Evolutionary conservation across 192 early-diverging fungal species (phyloP).

Genomic region (Neocallimastix lanati): DNA sequence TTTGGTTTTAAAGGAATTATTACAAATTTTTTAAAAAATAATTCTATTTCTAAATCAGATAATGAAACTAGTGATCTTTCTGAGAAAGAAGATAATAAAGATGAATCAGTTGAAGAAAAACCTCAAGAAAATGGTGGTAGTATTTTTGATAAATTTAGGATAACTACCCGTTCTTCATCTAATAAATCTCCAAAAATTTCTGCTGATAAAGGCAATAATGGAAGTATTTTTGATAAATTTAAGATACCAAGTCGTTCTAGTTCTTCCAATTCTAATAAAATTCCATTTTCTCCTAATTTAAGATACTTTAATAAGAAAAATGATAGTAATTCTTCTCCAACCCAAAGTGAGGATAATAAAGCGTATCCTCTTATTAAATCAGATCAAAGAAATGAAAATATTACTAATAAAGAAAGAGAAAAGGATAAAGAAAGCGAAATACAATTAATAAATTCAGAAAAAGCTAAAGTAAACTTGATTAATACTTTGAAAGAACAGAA

Average conservation of each 20-base stretch:
- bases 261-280: background rate
- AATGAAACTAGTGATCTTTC: background rate
- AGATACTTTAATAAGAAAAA: background rate
- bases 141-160: background rate
- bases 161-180: background rate
- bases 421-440: background rate
- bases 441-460: background rate
- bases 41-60: background rate
- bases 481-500: background rate
- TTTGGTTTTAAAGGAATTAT: background rate
- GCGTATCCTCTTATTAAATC: background rate
- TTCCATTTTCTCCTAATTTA: background rate
- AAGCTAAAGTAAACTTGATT: background rate
- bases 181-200: background rate
- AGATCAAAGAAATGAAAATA: background rate
- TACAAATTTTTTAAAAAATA: background rate
- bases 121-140: background rate
- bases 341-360: background rate
- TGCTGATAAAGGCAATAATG: background rate
- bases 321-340: background rate
- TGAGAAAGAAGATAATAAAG: background rate
- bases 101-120: background rate
- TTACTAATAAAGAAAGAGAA: background rate
- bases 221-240: background rate
- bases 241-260: background rate